These are phyloP conservation scores for Chaetomiaceae sp. DNA, from an alignment of 2,329 filamentous ascomycete species.

Conservation along the genomic window DNA sequence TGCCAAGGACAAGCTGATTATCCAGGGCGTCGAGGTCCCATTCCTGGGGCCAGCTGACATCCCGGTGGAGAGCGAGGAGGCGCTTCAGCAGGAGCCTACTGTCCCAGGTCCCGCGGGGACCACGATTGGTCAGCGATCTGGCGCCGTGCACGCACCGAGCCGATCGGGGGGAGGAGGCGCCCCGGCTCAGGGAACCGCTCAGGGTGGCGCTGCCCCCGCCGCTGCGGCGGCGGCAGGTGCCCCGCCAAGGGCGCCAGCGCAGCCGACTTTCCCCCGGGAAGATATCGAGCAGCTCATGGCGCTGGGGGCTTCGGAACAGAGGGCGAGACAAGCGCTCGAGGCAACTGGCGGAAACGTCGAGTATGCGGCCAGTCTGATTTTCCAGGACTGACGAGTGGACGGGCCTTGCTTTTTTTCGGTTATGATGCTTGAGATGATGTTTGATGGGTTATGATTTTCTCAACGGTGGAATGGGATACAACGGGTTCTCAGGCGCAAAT, in stretches of 20 bases:
- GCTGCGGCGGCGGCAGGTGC: constrained; percentile 28
- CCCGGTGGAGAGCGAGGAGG: constrained; percentile 74
- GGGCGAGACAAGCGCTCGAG: constrained; percentile 75
- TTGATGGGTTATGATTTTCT: not conserved
- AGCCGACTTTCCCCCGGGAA: constrained; percentile 50
- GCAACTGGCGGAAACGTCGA: constrained; percentile 84
- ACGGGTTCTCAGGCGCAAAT: not conserved
- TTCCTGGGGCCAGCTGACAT: constrained; percentile 94
- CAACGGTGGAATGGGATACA: not conserved
- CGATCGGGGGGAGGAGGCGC: not conserved
- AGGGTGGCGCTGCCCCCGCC: constrained; percentile 20
- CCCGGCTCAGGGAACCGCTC: constrained; percentile 21
- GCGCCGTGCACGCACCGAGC: constrained; percentile 53
- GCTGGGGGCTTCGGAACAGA: constrained; percentile 70
- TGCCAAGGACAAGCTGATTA: constrained; percentile 75
- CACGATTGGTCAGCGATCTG: constrained; percentile 77
- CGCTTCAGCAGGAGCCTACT: constrained; percentile 72
- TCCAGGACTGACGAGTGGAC: constrained; percentile 48
- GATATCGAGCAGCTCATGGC: constrained; percentile 71
- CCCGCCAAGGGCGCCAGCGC: constrained; percentile 24
- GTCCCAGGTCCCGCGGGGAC: constrained; percentile 84
- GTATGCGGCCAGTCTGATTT: constrained; percentile 77
- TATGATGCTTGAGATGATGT: not conserved
- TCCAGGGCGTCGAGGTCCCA: constrained; percentile 80
- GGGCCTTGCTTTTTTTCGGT: not conserved